Conservation (phyloP, 495 filamentous ascomycete species). For the Lentithecium fluviatile region DNA sequence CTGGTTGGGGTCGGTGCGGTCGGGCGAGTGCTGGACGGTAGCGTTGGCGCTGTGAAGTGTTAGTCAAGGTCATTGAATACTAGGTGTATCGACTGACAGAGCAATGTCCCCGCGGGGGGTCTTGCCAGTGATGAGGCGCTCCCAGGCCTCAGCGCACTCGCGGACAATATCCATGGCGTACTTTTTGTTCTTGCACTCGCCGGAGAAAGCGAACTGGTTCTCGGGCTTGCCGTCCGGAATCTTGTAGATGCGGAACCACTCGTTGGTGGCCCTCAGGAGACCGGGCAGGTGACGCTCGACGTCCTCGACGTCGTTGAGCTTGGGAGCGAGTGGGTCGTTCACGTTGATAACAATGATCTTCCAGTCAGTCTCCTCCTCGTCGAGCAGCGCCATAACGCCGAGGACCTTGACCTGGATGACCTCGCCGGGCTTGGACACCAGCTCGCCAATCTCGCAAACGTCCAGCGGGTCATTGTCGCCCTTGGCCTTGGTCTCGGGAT, state of each 20-base stretch:
- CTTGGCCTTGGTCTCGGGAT: slow-evolving; percentile 99
- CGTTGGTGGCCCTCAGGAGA: slow-evolving; percentile 94
- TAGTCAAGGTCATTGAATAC: neutral
- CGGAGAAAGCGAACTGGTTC: slow-evolving; percentile 99
- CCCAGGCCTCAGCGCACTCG: slow-evolving; percentile 96
- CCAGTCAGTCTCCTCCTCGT: slow-evolving; percentile 99
- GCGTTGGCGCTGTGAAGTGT: slow-evolving; percentile 65
- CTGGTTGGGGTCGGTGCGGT: slow-evolving; percentile 61
- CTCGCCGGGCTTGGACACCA: slow-evolving; percentile 91
- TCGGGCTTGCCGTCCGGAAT: slow-evolving; percentile 99
- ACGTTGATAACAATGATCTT: slow-evolving; percentile 99
- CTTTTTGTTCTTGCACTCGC: slow-evolving; percentile 99
- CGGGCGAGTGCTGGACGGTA: slow-evolving; percentile 65
- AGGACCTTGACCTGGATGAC: slow-evolving; percentile 99
- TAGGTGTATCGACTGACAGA: slow-evolving; percentile 59
- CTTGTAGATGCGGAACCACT: slow-evolving; percentile 99
- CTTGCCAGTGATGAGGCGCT: slow-evolving; percentile 90
- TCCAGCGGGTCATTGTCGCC: slow-evolving; percentile 99
- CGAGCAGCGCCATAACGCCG: slow-evolving; percentile 97
- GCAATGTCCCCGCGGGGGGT: slow-evolving; percentile 70
- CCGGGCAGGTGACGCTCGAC: slow-evolving; percentile 98
- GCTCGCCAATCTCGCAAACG: slow-evolving; percentile 98
- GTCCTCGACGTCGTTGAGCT: slow-evolving; percentile 98
- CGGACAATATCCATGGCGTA: slow-evolving; percentile 91
- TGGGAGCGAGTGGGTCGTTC: slow-evolving; percentile 92